Evolutionary conservation across 306 rosid genomes (phyloP).

Genomic region (Erythrophleum fordii): DNA sequence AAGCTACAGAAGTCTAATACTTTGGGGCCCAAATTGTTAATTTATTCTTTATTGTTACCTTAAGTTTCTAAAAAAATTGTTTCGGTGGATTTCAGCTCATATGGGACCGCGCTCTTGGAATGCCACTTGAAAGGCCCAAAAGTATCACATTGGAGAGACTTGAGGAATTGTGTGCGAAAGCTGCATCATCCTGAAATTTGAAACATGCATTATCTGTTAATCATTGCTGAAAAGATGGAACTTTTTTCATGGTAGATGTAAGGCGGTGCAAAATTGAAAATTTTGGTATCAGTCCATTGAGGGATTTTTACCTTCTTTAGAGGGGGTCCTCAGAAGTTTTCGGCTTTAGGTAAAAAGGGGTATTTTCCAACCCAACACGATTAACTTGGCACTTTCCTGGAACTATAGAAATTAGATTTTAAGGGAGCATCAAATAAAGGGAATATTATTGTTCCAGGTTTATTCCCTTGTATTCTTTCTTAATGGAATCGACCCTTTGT

Average conservation of each 20-base stretch:
- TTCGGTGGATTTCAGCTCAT: constrained; percentile 50
- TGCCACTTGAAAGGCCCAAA: constrained; percentile 62
- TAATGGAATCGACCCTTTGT: constrained; percentile 6
- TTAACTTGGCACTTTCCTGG: constrained; percentile 11
- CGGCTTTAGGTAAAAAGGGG: constrained; percentile 42
- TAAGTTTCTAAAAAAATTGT: background rate
- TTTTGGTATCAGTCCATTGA: constrained; percentile 9
- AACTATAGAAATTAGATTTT: constrained; percentile 28
- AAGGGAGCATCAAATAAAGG: constrained; percentile 45
- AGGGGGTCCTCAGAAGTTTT: constrained; percentile 32
- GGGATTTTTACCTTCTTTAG: background rate
- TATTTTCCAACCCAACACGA: constrained; percentile 12
- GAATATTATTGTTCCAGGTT: constrained; percentile 27
- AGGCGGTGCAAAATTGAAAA: constrained; percentile 31
- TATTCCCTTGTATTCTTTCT: constrained; percentile 26
- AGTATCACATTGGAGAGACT: constrained; percentile 58
- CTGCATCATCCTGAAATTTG: constrained; percentile 24
- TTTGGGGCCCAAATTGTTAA: background rate
- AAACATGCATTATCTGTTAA: background rate
- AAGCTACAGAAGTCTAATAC: background rate
- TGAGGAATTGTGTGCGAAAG: constrained; percentile 40
- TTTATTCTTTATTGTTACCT: background rate
- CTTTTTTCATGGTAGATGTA: background rate
- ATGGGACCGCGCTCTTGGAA: constrained; percentile 63
- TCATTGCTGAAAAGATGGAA: constrained; percentile 24